These are phyloP conservation scores for Solanum hybrid DNA, from an alignment of 305 asterid species.

Conservation along the genomic window DNA sequence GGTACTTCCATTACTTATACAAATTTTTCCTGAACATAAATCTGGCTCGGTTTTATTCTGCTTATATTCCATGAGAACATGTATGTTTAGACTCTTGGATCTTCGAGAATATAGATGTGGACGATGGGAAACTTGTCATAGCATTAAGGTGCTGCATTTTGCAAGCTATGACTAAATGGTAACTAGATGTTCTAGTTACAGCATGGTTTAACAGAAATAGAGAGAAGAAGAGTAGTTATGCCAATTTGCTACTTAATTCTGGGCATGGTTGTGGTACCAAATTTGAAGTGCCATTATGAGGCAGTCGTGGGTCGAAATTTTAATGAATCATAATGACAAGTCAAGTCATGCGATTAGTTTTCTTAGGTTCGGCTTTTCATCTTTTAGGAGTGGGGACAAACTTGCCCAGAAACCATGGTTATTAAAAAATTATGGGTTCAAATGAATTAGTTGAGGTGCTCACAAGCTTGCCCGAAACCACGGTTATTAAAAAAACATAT, in stretches of 20 bases:
- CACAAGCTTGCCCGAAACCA: not conserved
- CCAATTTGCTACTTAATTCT: not conserved
- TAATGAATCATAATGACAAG: not conserved
- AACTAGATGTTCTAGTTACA: not conserved
- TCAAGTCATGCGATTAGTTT: not conserved
- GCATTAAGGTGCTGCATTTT: not conserved
- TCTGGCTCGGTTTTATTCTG: not conserved
- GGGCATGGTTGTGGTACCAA: not conserved
- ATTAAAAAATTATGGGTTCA: not conserved
- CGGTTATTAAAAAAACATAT: not conserved
- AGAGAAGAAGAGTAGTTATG: not conserved
- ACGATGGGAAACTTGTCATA: not conserved
- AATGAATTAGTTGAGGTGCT: not conserved
- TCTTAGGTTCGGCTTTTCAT: not conserved
- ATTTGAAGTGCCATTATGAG: not conserved
- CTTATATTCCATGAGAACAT: not conserved
- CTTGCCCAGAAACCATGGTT: not conserved
- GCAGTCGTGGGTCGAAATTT: not conserved
- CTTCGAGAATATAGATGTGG: not conserved
- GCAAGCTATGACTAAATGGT: not conserved
- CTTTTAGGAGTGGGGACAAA: not conserved
- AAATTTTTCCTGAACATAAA: not conserved
- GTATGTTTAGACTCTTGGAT: not conserved
- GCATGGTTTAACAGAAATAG: not conserved
- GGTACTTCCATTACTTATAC: slow-evolving; percentile 20